Percentiles rank a stretch among this genome's conserved stretches.
Evolutionary conservation across 1,139 yeast species (phyloP).

Genomic region (Groenewaldozyma sp.): DNA sequence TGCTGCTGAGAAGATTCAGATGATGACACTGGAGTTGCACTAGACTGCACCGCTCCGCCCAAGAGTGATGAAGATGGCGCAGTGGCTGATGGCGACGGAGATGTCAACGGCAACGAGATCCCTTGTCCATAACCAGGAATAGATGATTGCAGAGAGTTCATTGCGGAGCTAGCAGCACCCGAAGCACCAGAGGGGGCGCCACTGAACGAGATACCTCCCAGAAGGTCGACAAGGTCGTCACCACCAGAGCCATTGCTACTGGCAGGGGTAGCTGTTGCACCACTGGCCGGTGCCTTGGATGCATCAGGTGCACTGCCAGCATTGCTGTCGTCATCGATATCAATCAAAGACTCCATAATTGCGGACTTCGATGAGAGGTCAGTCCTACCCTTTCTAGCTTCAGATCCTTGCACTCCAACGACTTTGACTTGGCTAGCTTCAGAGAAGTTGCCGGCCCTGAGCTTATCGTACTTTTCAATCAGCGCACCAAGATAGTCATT

Average conservation of each 20-base stretch:
- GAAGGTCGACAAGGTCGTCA: slow-evolving; percentile 63
- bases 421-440: slow-evolving; percentile 53
- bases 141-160: slow-evolving; percentile 26
- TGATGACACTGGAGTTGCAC: no score
- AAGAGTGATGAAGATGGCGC: slow-evolving; percentile 10
- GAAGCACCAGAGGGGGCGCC: slow-evolving; percentile 31
- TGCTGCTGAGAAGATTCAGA: no score
- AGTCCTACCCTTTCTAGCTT: slow-evolving; percentile 31
- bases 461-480: slow-evolving; percentile 54
- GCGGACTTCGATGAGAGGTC: slow-evolving; percentile 27
- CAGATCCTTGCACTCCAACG: slow-evolving; percentile 20
- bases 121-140: slow-evolving; percentile 8
- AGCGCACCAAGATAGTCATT: slow-evolving; percentile 72
- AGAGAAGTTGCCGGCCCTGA: slow-evolving; percentile 55
- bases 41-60: no score
- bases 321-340: slow-evolving; percentile 57
- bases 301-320: background rate
- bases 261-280: slow-evolving; percentile 24
- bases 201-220: slow-evolving; percentile 41
- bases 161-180: slow-evolving; percentile 19
- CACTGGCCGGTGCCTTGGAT: slow-evolving; percentile 24
- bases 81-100: slow-evolving; percentile 8
- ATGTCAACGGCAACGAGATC: slow-evolving; percentile 8
- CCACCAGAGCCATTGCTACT: background rate
- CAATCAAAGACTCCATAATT: slow-evolving; percentile 51